Evolutionary conservation across 208 protist species (phyloP).

Genomic region (Crithidia thermophila): DNA sequence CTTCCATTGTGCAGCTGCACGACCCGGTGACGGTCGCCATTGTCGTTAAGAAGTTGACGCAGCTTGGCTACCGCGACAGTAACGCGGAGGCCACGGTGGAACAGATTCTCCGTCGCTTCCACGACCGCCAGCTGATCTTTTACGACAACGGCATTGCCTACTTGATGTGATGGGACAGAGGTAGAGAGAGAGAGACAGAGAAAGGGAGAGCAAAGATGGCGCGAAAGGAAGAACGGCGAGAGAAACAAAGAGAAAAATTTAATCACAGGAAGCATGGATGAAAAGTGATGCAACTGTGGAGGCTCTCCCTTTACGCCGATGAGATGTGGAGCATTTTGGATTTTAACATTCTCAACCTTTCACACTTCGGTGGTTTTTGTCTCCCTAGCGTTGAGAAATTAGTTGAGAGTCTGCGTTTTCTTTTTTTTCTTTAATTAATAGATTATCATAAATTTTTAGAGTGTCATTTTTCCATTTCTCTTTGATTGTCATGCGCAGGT

Average conservation of each 20-base stretch:
- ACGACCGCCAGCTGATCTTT: conserved; percentile 78
- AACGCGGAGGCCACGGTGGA: conserved; percentile 50
- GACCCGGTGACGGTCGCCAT: conserved; percentile 79
- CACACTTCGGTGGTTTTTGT: too few relatives aligned
- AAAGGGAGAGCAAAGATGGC: background rate
- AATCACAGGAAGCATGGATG: too few relatives aligned
- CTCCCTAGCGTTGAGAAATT: too few relatives aligned
- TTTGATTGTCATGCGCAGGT: background rate
- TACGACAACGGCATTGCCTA: conserved; percentile 88
- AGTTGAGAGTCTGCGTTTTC: too few relatives aligned
- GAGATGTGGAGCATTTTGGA: too few relatives aligned
- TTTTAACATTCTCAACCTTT: too few relatives aligned
- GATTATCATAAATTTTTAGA: background rate
- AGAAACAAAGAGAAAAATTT: too few relatives aligned
- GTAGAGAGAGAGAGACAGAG: background rate
- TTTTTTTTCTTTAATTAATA: too few relatives aligned
- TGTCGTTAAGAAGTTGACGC: conserved; percentile 77
- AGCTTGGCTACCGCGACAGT: conserved; percentile 61
- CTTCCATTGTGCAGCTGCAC: conserved; percentile 77
- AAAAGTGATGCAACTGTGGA: too few relatives aligned
- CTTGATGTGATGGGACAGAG: conserved; percentile 40
- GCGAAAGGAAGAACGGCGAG: background rate
- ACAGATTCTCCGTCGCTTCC: conserved; percentile 63
- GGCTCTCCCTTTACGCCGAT: too few relatives aligned
- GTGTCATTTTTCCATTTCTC: background rate